Conservation (phyloP, 192 early-diverging fungal genomes). For the Obelidium mucronatum region DNA sequence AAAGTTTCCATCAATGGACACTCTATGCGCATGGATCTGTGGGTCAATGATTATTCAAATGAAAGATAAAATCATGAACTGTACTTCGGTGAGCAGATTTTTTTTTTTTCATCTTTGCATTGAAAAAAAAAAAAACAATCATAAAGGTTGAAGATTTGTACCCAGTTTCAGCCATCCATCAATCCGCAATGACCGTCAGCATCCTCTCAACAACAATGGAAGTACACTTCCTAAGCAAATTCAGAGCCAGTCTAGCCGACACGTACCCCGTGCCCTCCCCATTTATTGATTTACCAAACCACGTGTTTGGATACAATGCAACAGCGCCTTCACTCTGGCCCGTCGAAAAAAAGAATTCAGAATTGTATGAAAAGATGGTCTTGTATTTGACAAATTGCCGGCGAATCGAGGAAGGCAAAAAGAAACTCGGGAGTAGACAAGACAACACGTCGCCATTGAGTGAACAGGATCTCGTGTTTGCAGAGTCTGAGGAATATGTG, state of each 20-base stretch:
- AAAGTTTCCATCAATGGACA: conserved; percentile 33
- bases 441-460: not conserved
- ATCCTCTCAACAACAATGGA: conserved; percentile 27
- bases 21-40: conserved; percentile 34
- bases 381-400: conserved; percentile 5
- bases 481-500: conserved; percentile 29
- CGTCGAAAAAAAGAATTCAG: not conserved
- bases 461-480: conserved; percentile 20
- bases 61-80: conserved; percentile 29
- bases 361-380: conserved; percentile 22
- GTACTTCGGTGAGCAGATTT: conserved; percentile 24
- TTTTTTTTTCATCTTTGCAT: not conserved
- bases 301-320: conserved; percentile 25
- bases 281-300: conserved; percentile 24
- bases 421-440: not conserved
- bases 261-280: not conserved
- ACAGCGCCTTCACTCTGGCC: not conserved
- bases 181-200: conserved; percentile 20
- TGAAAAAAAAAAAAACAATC: not conserved
- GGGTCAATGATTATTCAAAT: conserved; percentile 29
- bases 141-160: conserved; percentile 12
- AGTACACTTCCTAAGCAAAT: conserved; percentile 26
- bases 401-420: not conserved
- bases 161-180: conserved; percentile 12
- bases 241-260: conserved; percentile 7